Percentiles rank a stretch among this genome's conserved stretches.
phyloP scores from a whole-genome alignment of 1,284 basidiomycete genomes.

The Tilletia indica region DNA sequence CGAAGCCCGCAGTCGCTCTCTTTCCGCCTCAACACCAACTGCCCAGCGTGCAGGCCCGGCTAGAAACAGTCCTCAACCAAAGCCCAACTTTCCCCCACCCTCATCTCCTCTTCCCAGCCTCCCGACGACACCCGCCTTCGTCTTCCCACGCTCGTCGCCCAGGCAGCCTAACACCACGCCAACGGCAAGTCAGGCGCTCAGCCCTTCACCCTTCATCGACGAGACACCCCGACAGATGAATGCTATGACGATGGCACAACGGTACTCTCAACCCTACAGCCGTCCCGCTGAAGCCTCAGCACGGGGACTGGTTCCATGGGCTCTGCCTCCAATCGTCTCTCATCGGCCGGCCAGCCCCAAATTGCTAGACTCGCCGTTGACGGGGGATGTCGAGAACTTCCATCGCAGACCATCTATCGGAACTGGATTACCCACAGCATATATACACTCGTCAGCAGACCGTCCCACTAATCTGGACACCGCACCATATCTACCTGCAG shows the following conservation, averaged over 20 bases:
- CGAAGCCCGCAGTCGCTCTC: neutral
- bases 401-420: slow-evolving; percentile 5
- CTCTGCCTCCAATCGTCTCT: neutral
- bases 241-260: neutral
- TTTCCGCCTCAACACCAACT: neutral
- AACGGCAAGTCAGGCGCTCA: neutral
- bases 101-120: neutral
- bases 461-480: neutral
- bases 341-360: neutral
- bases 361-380: too few relatives aligned
- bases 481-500: slow-evolving; percentile 10
- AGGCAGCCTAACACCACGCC: neutral
- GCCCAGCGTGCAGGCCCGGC: neutral
- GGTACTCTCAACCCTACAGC: slow-evolving; percentile 15
- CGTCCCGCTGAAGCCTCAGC: neutral
- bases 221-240: neutral
- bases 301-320: neutral
- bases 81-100: slow-evolving; percentile 3
- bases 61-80: neutral
- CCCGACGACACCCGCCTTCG: neutral
- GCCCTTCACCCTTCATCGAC: neutral
- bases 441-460: neutral
- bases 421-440: neutral
- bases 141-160: neutral
- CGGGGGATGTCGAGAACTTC: neutral